phyloP scores from a whole-genome alignment of 192 early-diverging fungal genomes.

The Piromyces finnis region DNA sequence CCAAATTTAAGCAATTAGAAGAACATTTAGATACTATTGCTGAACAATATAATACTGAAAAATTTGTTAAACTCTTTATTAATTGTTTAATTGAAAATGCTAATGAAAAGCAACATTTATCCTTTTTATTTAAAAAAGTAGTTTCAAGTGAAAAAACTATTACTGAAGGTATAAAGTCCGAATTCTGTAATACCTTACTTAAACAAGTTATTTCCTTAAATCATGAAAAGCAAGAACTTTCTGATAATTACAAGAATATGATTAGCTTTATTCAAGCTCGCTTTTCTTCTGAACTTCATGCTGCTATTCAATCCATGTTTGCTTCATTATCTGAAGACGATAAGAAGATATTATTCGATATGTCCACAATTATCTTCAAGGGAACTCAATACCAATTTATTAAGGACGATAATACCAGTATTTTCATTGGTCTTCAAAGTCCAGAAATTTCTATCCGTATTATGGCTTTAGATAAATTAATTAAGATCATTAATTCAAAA shows the following conservation, averaged over 20 bases:
- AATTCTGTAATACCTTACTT: background rate
- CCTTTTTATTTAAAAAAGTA: background rate
- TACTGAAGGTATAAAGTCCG: background rate
- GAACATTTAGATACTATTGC: background rate
- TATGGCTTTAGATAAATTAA: conserved; percentile 46
- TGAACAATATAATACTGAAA: background rate
- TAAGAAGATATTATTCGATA: conserved; percentile 23
- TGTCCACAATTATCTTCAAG: conserved; percentile 28
- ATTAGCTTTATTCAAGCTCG: background rate
- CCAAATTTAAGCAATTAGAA: background rate
- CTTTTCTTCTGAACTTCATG: background rate
- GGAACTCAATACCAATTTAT: conserved; percentile 43
- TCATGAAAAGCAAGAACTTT: background rate
- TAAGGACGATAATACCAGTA: conserved; percentile 50
- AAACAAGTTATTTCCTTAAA: background rate
- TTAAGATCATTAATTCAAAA: conserved; percentile 23
- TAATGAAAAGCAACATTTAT: background rate
- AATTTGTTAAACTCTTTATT: background rate
- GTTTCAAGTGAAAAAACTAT: background rate
- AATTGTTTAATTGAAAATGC: background rate
- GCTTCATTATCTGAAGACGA: background rate
- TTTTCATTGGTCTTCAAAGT: conserved; percentile 66
- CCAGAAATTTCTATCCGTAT: conserved; percentile 47
- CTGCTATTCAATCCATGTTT: background rate
- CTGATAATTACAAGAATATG: background rate